These are phyloP conservation scores for Suillus cothurnatus DNA, from an alignment of 768 basidiomycete species.

Conservation along the genomic window DNA sequence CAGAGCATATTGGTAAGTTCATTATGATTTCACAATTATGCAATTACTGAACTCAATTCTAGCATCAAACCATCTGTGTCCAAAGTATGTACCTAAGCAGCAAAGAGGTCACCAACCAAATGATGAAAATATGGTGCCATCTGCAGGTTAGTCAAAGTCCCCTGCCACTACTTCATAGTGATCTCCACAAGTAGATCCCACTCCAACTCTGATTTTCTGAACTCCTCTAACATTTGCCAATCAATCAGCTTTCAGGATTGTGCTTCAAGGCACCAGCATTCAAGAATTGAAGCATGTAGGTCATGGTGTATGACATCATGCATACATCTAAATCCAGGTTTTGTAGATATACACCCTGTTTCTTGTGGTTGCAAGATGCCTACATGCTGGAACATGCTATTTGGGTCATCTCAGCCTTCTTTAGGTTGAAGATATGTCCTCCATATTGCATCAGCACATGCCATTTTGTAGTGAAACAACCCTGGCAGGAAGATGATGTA, in stretches of 20 bases:
- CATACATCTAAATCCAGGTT: conserved; percentile 41
- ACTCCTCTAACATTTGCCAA: conserved; percentile 5
- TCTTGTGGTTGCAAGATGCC: conserved; percentile 30
- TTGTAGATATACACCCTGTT: conserved; percentile 31
- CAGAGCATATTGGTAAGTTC: no score
- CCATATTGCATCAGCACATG: conserved; percentile 22
- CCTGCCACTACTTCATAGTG: no score
- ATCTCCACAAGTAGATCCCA: no score
- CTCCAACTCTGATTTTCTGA: no score
- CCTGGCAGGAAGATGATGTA: conserved; percentile 37
- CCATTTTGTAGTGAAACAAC: conserved; percentile 36
- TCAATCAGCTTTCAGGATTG: background rate
- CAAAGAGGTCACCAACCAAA: no score
- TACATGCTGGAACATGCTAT: conserved; percentile 24
- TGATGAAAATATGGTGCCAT: no score
- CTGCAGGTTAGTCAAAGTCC: no score
- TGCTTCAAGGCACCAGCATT: conserved; percentile 4
- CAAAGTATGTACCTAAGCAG: no score
- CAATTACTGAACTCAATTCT: no score
- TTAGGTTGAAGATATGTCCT: conserved; percentile 16
- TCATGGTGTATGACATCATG: conserved; percentile 34
- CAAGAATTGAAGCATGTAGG: conserved; percentile 1
- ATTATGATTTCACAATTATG: no score
- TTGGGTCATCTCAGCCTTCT: conserved; percentile 6
- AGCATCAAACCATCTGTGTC: no score